phyloP scores from a whole-genome alignment of 2,329 filamentous ascomycete species.

The Xylaria polymorpha region DNA sequence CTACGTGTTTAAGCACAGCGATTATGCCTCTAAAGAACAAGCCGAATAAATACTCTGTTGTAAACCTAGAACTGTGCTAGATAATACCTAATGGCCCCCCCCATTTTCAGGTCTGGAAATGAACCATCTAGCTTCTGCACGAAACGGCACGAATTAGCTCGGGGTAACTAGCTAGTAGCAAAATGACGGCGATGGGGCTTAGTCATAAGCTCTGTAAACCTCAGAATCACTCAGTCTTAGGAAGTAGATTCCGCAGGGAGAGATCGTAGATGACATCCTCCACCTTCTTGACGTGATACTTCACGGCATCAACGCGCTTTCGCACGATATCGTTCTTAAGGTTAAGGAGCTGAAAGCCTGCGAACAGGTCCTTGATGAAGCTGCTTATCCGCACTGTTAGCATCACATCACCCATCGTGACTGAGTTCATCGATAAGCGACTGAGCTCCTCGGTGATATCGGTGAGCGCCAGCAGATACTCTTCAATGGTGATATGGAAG shows the following conservation, averaged over 20 bases:
- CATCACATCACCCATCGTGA: slow-evolving; percentile 88
- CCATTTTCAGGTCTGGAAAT: neutral
- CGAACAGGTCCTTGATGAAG: slow-evolving; percentile 95
- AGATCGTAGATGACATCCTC: slow-evolving; percentile 98
- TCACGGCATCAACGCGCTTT: slow-evolving; percentile 90
- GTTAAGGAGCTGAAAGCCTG: slow-evolving; percentile 96
- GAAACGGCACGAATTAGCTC: neutral
- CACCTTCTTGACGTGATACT: slow-evolving; percentile 97
- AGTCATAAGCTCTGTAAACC: neutral
- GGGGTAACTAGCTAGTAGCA: neutral
- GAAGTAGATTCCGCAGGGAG: slow-evolving; percentile 83
- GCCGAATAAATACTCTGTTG: neutral
- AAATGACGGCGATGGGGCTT: neutral
- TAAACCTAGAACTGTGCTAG: neutral
- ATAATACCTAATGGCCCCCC: too few species aligned
- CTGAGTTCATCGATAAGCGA: slow-evolving; percentile 91
- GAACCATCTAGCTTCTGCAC: neutral
- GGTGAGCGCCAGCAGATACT: slow-evolving; percentile 91
- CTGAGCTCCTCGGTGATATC: slow-evolving; percentile 89
- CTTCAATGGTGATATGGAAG: slow-evolving; percentile 97
- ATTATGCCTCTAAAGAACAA: neutral
- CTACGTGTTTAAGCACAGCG: neutral
- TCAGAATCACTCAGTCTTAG: slow-evolving; percentile 53
- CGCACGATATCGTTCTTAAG: slow-evolving; percentile 94
- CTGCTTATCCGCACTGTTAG: slow-evolving; percentile 87